Evolutionary conservation across 2,329 filamentous ascomycete species (phyloP).

Genomic region (Colletotrichum spinosum): DNA sequence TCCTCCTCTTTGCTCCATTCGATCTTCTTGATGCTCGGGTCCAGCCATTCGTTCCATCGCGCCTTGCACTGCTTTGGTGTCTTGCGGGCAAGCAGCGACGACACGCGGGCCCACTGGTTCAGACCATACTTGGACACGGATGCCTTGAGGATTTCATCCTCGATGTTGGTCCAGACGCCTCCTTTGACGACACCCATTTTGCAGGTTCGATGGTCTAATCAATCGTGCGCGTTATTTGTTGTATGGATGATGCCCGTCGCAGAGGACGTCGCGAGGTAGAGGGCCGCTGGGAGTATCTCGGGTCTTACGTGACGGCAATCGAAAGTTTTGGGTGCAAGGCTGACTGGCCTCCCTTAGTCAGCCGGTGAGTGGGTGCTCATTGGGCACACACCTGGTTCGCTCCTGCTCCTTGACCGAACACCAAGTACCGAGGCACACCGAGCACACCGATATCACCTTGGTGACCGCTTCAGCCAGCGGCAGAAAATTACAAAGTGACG

Average conservation of each 20-base stretch:
- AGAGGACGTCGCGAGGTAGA: constrained; percentile 20
- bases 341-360: constrained; percentile 19
- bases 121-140: constrained; percentile 94
- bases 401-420: not conserved
- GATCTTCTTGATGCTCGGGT: constrained; percentile 97
- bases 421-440: not conserved
- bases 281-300: not conserved
- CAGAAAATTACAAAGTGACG: constrained; percentile 17
- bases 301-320: constrained; percentile 16
- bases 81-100: constrained; percentile 95
- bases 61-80: constrained; percentile 99
- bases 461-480: not conserved
- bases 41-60: constrained; percentile 97
- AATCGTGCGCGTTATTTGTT: not conserved
- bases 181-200: constrained; percentile 80
- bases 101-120: constrained; percentile 98
- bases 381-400: not conserved
- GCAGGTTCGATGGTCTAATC: constrained; percentile 29
- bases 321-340: constrained; percentile 35
- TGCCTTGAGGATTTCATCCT: constrained; percentile 97
- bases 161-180: constrained; percentile 81
- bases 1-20: constrained; percentile 99
- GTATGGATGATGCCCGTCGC: constrained; percentile 26
- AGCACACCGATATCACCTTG: not conserved
- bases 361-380: not conserved